A percentile compares a stretch with the other conserved stretches of the same genome.
phyloP scores from a whole-genome alignment of 2,329 filamentous ascomycete genomes.

The Lithohypha guttulata region DNA sequence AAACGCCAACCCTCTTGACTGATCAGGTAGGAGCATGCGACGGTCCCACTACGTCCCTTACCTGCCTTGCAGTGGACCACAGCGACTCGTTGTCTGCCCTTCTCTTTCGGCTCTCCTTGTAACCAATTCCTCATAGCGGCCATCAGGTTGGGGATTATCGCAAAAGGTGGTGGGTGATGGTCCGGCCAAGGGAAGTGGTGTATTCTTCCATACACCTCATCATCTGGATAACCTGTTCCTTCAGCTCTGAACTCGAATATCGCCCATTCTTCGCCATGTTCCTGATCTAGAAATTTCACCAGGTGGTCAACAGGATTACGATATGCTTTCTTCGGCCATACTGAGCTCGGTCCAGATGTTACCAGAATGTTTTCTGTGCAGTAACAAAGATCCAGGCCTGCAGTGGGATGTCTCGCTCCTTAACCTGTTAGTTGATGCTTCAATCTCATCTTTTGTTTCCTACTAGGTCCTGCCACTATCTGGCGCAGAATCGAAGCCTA shows the following conservation, averaged over 20 bases:
- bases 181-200: slow-evolving; percentile 94
- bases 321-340: slow-evolving; percentile 84
- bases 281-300: slow-evolving; percentile 74
- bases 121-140: slow-evolving; percentile 89
- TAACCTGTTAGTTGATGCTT: no score
- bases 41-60: slow-evolving; percentile 83
- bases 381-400: slow-evolving; percentile 88
- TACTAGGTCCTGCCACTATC: slow-evolving; percentile 81
- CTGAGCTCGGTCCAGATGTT: slow-evolving; percentile 80
- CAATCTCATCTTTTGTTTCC: no score
- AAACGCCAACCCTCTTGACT: slow-evolving; percentile 65
- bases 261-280: slow-evolving; percentile 75
- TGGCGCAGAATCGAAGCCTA: slow-evolving; percentile 71
- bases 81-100: slow-evolving; percentile 52
- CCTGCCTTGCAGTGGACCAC: slow-evolving; percentile 97
- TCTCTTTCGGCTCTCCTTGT: slow-evolving; percentile 33
- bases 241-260: slow-evolving; percentile 98
- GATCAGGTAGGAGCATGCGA: slow-evolving; percentile 81
- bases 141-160: slow-evolving; percentile 77
- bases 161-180: slow-evolving; percentile 91
- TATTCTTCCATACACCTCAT: slow-evolving; percentile 73
- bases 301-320: slow-evolving; percentile 84
- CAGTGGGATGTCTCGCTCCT: slow-evolving; percentile 73
- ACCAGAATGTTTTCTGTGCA: slow-evolving; percentile 68
- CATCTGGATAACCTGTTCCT: slow-evolving; percentile 88